phyloP scores from a whole-genome alignment of 1,284 basidiomycete species.

The Ustilago loliicola region DNA sequence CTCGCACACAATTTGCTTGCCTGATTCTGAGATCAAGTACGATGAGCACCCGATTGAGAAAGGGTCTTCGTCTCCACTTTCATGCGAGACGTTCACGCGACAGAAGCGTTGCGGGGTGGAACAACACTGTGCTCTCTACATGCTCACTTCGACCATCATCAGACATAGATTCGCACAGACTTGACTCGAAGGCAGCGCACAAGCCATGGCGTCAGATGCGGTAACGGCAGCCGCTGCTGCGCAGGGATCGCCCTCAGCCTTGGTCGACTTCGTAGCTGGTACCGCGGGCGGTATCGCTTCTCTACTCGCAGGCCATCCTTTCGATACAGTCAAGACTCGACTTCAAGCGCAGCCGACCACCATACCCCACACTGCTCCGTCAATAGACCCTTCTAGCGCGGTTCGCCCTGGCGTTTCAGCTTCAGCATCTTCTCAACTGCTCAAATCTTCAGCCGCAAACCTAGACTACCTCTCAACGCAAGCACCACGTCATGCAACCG shows the following conservation, averaged over 20 bases:
- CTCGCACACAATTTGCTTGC: conserved; percentile 15
- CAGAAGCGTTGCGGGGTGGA: conserved; percentile 3
- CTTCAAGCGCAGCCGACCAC: conserved; percentile 50
- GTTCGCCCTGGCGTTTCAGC: neutral
- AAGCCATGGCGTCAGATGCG: conserved; percentile 4
- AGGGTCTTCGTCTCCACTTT: conserved; percentile 4
- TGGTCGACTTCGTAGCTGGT: conserved; percentile 67
- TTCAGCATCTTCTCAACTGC: neutral
- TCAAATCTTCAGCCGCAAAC: conserved; percentile 1
- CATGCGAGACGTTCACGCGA: conserved; percentile 2
- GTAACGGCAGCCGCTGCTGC: neutral
- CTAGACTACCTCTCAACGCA: conserved; percentile 13
- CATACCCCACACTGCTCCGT: neutral
- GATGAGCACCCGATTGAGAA: conserved; percentile 1
- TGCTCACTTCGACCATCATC: neutral
- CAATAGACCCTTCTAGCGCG: conserved; percentile 8
- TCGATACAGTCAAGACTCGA: conserved; percentile 67
- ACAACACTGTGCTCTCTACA: neutral
- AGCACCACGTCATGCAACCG: neutral
- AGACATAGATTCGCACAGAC: neutral
- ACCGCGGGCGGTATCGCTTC: conserved; percentile 62
- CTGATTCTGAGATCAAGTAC: neutral
- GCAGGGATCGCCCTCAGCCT: conserved; percentile 39
- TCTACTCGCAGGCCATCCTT: conserved; percentile 62
- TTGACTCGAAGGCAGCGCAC: neutral